Conservation (phyloP, 257 asterid species). For the Solanum pimpinellifolium region DNA sequence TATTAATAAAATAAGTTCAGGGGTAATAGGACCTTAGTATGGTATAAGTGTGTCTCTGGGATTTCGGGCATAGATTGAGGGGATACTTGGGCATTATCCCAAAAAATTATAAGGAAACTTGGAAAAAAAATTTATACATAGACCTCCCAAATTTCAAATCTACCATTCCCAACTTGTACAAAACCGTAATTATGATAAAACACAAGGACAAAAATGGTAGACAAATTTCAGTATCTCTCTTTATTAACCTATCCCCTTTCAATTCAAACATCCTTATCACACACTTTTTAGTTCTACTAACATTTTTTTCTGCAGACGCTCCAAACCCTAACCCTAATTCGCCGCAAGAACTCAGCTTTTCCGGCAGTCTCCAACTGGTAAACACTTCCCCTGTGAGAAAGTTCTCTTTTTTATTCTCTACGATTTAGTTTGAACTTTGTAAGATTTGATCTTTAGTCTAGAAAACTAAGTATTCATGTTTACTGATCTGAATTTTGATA, state of each 20-base stretch:
- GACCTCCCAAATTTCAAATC: background rate
- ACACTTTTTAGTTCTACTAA: background rate
- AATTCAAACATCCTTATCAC: background rate
- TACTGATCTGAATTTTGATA: background rate
- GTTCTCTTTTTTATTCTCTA: background rate
- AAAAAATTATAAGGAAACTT: no score
- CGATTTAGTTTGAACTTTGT: background rate
- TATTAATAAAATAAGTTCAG: no score
- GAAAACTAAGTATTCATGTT: background rate
- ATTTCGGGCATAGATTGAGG: no score
- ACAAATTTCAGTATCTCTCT: background rate
- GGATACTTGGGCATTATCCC: no score
- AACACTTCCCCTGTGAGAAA: background rate
- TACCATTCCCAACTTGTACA: background rate
- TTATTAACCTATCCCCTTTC: background rate
- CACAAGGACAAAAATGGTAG: background rate
- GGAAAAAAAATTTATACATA: background rate
- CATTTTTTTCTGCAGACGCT: constrained; percentile 17
- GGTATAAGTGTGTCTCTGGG: no score
- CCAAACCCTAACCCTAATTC: constrained; percentile 18
- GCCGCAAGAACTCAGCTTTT: background rate
- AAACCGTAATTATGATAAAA: background rate
- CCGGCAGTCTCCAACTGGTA: constrained; percentile 5
- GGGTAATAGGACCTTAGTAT: no score
- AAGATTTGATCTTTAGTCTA: background rate